Conservation (phyloP, 495 filamentous ascomycete genomes). For the Trypethelium eluteriae region DNA sequence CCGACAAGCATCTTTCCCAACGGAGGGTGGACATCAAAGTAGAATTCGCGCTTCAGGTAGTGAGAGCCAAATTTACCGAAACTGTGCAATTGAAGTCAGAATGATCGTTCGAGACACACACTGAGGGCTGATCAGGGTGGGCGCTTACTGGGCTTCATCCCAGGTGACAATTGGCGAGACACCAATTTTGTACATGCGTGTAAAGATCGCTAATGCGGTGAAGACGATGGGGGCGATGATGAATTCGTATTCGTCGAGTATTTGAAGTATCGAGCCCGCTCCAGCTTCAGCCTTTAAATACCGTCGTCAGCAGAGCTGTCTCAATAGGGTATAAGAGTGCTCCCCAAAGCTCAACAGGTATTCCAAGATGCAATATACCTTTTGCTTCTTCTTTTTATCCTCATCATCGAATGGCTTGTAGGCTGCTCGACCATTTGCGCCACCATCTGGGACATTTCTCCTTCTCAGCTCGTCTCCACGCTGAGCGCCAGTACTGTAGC, state of each 20-base stretch:
- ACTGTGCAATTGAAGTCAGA: slow-evolving; percentile 40
- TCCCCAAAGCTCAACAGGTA: neutral
- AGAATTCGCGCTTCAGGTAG: slow-evolving; percentile 97
- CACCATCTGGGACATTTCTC: slow-evolving; percentile 60
- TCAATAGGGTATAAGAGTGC: neutral
- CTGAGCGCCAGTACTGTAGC: neutral
- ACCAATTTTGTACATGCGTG: slow-evolving; percentile 90
- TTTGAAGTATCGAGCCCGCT: slow-evolving; percentile 44
- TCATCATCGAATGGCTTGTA: slow-evolving; percentile 42
- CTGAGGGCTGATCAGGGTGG: neutral
- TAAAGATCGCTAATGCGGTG: slow-evolving; percentile 84
- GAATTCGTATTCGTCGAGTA: slow-evolving; percentile 74
- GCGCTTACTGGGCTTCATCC: slow-evolving; percentile 85
- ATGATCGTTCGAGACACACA: neutral
- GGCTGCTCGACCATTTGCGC: slow-evolving; percentile 34
- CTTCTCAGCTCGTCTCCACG: slow-evolving; percentile 54
- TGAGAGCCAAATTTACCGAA: slow-evolving; percentile 99
- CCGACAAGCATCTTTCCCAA: slow-evolving; percentile 98
- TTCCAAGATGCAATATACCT: slow-evolving; percentile 38
- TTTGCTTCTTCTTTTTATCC: slow-evolving; percentile 60
- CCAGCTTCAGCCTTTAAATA: slow-evolving; percentile 27
- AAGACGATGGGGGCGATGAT: slow-evolving; percentile 82
- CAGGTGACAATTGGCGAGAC: slow-evolving; percentile 93
- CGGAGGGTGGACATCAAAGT: slow-evolving; percentile 97
- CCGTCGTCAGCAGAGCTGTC: slow-evolving; percentile 14